These are phyloP conservation scores for Lodderomyces beijingensis DNA, from an alignment of 1,139 yeast genomes.

Conservation along the genomic window DNA sequence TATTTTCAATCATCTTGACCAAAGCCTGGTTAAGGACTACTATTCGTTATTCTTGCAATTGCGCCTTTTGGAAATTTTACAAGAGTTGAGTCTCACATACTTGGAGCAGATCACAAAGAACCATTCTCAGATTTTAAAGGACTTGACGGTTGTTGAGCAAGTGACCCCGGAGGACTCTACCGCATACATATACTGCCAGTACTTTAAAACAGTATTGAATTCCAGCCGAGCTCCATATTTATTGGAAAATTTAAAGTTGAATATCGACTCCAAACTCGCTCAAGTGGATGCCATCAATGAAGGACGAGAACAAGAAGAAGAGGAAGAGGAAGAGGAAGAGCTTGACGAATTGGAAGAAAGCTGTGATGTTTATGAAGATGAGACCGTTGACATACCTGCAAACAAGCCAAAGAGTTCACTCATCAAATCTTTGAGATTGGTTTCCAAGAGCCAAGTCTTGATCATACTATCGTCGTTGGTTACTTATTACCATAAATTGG, in stretches of 20 bases:
- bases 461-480: constrained; percentile 28
- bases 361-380: too few relatives aligned
- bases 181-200: not conserved
- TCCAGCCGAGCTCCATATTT: constrained; percentile 21
- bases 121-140: constrained; percentile 18
- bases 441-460: constrained; percentile 33
- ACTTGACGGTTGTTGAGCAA: constrained; percentile 20
- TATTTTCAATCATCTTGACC: constrained; percentile 14
- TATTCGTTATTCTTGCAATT: constrained; percentile 30
- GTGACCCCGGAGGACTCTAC: constrained; percentile 12
- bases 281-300: constrained; percentile 24
- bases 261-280: constrained; percentile 16
- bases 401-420: constrained; percentile 1
- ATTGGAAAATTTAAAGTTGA: constrained; percentile 17
- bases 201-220: constrained; percentile 5
- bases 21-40: constrained; percentile 16
- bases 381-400: constrained; percentile 3
- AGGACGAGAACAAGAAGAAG: constrained; percentile 19
- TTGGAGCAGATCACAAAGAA: constrained; percentile 19
- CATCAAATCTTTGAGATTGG: constrained; percentile 25
- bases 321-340: constrained; percentile 13
- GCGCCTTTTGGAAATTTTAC: constrained; percentile 36
- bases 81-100: constrained; percentile 29
- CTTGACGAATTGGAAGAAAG: too few relatives aligned
- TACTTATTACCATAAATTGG: constrained; percentile 20